A percentile compares a stretch with the other conserved stretches of the same genome.
These are phyloP conservation scores for Vigna trinervia DNA, from an alignment of 306 rosid species.

Conservation along the genomic window DNA sequence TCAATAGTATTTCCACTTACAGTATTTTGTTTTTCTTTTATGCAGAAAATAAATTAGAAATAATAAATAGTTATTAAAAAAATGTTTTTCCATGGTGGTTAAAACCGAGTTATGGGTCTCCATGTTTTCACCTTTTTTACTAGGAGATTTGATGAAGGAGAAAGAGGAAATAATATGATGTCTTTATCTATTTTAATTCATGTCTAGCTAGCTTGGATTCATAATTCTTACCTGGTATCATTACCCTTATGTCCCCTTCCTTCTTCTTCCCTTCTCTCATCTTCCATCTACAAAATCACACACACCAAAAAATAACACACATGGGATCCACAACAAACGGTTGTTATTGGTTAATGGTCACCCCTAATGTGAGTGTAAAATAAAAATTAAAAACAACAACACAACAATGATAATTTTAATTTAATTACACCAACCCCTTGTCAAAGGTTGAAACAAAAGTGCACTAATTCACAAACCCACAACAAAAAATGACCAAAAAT, in stretches of 20 bases:
- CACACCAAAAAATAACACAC: not conserved
- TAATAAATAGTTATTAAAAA: conserved; percentile 26
- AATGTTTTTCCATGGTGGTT: conserved; percentile 34
- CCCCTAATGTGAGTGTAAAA: conserved; percentile 38
- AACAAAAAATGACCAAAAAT: conserved; percentile 15
- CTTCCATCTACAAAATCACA: conserved; percentile 47
- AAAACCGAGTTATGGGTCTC: conserved; percentile 57
- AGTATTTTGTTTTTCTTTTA: conserved; percentile 20
- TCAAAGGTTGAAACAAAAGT: conserved; percentile 50
- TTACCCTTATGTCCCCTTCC: conserved; percentile 52
- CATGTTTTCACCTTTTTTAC: conserved; percentile 61
- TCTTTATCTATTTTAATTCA: conserved; percentile 16
- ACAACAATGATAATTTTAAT: not conserved
- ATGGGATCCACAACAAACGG: conserved; percentile 32
- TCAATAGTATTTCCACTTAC: conserved; percentile 73
- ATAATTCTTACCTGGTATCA: conserved; percentile 60
- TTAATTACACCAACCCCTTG: conserved; percentile 35
- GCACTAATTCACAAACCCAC: conserved; percentile 54
- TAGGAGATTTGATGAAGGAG: conserved; percentile 56
- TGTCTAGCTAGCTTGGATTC: conserved; percentile 23
- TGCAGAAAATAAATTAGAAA: not conserved
- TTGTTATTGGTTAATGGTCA: not conserved
- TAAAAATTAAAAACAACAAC: not conserved
- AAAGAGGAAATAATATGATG: conserved; percentile 19
- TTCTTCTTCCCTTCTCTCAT: conserved; percentile 45